Evolutionary conservation across 441 rosid genomes (phyloP), one percentile per base, ranked within the genome.

Genomic region (Euphorbia schlechtendalii): DNA sequence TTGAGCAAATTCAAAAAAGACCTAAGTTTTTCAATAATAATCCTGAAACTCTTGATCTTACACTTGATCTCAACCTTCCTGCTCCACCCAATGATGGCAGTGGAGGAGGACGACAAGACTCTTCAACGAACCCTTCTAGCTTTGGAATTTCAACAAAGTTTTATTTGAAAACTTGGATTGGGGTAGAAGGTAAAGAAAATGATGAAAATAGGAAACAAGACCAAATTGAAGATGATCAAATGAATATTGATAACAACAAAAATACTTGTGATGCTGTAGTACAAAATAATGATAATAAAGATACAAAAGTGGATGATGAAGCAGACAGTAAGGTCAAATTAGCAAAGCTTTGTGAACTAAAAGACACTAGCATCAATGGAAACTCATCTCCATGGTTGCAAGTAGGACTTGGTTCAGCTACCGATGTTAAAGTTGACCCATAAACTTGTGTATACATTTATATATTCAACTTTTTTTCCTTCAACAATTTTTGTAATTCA

Each of bases 351-450:
- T 82, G 79, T 74, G 86, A 84, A 67, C 77, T 88, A 49, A 84
- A 86, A 70, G 90, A 78, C 72, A 77, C 76, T 70, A 79, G 64
- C 48, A 61, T 45, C 59, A 81, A 61, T 53, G 93, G 82, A 56
- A 66, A 75, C 71, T 82, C 93, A 57, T 82, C 89, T 27, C 86
- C 84, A 34, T 88, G 96, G 97, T 77, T 90, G 81, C 93, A 88
- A 78, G 86, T 90, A 53, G 96, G 96, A 52, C 81, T 85, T 75
- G 86, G 92, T 56, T 70, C 84, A 69, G 67, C 82, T 2, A 66
- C 83, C 54, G 71, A 65, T 57, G 74, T 72, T 69, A 71, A 66
- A 68, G 71, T 69, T 65, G 80, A 78, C 73, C 77, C 41, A 9
- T 75, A 61, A 61, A 14, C n/a, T 6, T 20, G 68, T 56, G 46